Conservation (phyloP, 306 rosid genomes). For the Inga laurina region DNA sequence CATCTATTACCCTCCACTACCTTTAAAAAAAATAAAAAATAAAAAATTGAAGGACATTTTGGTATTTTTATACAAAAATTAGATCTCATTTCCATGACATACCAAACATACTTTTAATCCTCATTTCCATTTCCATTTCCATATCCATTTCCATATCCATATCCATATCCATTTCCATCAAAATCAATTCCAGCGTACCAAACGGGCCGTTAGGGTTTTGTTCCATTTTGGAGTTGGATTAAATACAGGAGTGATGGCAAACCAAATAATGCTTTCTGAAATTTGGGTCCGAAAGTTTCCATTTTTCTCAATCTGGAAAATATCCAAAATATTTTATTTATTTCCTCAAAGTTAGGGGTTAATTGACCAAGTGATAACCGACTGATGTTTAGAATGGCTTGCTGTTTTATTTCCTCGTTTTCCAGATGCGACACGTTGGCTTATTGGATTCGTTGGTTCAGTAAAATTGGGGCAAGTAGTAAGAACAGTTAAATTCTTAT, state of each 20-base stretch:
- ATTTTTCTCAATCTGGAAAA: constrained; percentile 11
- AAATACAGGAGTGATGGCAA: constrained; percentile 48
- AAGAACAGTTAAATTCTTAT: background rate
- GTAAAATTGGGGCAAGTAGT: background rate
- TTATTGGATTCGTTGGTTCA: constrained; percentile 34
- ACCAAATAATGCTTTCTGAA: background rate
- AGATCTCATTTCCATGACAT: too few species aligned
- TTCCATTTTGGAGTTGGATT: constrained; percentile 57
- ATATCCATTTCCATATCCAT: too few species aligned
- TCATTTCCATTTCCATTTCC: too few species aligned
- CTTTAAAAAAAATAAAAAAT: too few species aligned
- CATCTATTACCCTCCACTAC: too few species aligned
- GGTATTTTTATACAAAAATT: too few species aligned
- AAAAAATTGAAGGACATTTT: too few species aligned
- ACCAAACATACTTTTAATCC: too few species aligned
- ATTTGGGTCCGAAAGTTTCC: background rate
- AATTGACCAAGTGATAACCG: constrained; percentile 69
- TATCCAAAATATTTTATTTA: constrained; percentile 32
- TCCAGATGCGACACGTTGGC: constrained; percentile 30
- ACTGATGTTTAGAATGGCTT: constrained; percentile 22
- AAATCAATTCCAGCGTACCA: too few species aligned
- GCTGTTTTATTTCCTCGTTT: constrained; percentile 20
- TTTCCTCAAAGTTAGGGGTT: constrained; percentile 43
- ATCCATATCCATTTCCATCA: too few species aligned
- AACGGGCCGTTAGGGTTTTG: too few species aligned